Base-by-base conservation (phyloP, 2,329 filamentous ascomycete species). In the Hymenoscyphus salicellus region DNA sequence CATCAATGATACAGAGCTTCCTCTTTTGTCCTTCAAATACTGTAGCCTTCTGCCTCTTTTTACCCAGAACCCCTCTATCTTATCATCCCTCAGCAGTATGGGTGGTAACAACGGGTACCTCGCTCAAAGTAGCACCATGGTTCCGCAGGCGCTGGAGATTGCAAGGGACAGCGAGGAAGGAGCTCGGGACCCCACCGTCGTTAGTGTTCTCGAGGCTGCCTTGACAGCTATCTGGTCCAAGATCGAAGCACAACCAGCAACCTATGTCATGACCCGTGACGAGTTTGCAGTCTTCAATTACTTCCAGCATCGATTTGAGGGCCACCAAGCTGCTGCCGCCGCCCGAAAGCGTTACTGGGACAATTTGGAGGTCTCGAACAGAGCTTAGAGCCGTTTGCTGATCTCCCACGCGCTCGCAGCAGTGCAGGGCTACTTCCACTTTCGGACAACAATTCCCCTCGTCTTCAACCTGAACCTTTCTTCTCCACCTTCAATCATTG, bases 241-340 rank as follows among this genome's bases (percentile, higher is more conserved):
- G 71, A 83, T 96, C 63, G 79, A 87, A 71, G 80, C 81, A 3
- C 80, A 88, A 36, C 90, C 90, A 1, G 78, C 84, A 60, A 80
- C 81, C n/a, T 96, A 94, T 77, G 77, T 95, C 68, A 87, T 96
- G 80, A 86, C 81, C 38, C 81, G 84, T 67, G 87, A 92, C 77
- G 92, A 96, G 78, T 96, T 95, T 73, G 86, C 90, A 62, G 83
- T 96, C 66, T 93, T 96, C 85, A 96, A 95, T 80, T 94, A 89
- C 77, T 94, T 90, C 76, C 88, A 90, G 67, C 78, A 84, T 67
- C 84, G 89, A 10, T 92, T 89, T 73, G 76, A 79, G 33, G 84
- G 85, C 65, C 76, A 83, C 68, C 73, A 78, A 68, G 71, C 79
- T n/a, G 81, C 81, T 49, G 73, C 78, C n/a, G 77, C 75, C 43